Evolutionary conservation across 257 asterid species (phyloP).

Genomic region (Scutellaria barbata): DNA sequence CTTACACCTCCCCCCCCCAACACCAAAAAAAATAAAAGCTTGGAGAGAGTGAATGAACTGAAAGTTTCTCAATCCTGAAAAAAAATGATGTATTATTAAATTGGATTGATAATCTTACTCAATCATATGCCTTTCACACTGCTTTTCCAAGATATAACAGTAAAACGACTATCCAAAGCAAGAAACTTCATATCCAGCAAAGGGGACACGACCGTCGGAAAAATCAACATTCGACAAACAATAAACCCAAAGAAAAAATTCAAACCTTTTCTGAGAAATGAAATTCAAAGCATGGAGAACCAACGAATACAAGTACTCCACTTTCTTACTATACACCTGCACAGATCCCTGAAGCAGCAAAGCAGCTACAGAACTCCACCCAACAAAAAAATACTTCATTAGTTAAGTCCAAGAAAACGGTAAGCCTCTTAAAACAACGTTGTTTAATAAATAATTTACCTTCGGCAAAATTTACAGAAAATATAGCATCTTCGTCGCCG

Average conservation of each 20-base stretch:
- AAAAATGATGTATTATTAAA: conserved; percentile 2
- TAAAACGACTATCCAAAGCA: not conserved
- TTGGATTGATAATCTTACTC: not conserved
- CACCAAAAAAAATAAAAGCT: too few species aligned
- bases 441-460: conserved; percentile 45
- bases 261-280: conserved; percentile 85
- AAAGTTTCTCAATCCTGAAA: conserved; percentile 9
- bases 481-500: conserved; percentile 50
- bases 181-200: conserved; percentile 4
- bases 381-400: conserved; percentile 26
- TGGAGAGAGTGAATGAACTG: not conserved
- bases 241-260: not conserved
- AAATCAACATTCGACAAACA: conserved; percentile 8
- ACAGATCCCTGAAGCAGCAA: conserved; percentile 97
- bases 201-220: not conserved
- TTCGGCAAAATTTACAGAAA: conserved; percentile 82
- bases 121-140: not conserved
- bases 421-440: not conserved
- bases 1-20: not conserved
- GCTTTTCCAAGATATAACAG: conserved; percentile 2
- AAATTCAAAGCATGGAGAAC: conserved; percentile 89
- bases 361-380: conserved; percentile 69
- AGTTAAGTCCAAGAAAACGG: not conserved
- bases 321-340: conserved; percentile 97
- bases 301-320: conserved; percentile 86